Percentiles rank a stretch among this genome's conserved stretches.
Evolutionary conservation across 768 basidiomycete genomes (phyloP).

Genomic region (Collybia mongolica): DNA sequence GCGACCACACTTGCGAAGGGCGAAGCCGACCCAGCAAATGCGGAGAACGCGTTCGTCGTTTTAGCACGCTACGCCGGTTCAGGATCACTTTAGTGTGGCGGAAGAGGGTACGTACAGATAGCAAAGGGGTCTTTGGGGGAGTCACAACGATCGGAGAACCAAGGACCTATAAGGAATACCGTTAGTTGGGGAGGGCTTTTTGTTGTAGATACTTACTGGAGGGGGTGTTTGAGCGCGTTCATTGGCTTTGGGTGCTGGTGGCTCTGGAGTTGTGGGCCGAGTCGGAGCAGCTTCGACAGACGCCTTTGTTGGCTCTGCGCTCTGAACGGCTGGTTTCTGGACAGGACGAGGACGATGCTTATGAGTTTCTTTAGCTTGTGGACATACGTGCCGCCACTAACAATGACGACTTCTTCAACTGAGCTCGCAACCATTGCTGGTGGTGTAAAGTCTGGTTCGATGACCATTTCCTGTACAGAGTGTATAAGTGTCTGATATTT

Average conservation of each 20-base stretch:
- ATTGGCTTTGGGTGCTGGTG: constrained; percentile 1
- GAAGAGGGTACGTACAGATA: constrained; percentile 7
- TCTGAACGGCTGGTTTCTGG: not conserved
- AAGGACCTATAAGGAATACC: constrained; percentile 8
- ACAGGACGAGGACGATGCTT: not conserved
- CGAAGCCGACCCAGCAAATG: constrained; percentile 33
- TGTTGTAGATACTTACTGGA: constrained; percentile 5
- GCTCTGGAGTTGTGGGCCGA: constrained; percentile 9
- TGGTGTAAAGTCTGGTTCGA: not conserved
- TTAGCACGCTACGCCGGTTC: constrained; percentile 8
- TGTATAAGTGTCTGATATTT: too few species aligned
- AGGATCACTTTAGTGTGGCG: not conserved
- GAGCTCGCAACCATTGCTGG: too few species aligned
- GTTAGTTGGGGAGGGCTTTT: not conserved
- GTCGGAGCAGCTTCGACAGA: constrained; percentile 3
- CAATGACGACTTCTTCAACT: too few species aligned
- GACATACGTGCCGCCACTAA: too few species aligned
- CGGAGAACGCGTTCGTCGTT: constrained; percentile 32
- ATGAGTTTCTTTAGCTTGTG: not conserved
- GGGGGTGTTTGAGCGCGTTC: constrained; percentile 6
- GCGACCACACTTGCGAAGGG: constrained; percentile 26
- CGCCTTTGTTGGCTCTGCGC: not conserved
- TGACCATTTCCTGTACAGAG: not conserved
- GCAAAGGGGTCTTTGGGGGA: constrained; percentile 11
- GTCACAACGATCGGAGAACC: constrained; percentile 13